Percentiles rank a stretch among this genome's conserved stretches.
These are phyloP conservation scores for Monotropa hypopitys DNA, from an alignment of 179 eudicot genomes.

Conservation along the genomic window DNA sequence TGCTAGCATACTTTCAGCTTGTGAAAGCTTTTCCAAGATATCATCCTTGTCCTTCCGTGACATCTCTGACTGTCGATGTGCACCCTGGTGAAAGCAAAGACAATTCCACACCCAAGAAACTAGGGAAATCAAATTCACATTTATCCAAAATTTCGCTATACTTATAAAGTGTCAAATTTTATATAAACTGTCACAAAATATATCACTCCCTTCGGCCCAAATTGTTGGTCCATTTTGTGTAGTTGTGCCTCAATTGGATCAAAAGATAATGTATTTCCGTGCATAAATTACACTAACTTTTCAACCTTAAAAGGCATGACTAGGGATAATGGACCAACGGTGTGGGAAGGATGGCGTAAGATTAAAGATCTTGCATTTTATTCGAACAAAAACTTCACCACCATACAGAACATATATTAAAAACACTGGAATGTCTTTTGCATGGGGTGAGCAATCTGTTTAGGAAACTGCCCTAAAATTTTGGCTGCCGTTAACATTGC, in stretches of 20 bases:
- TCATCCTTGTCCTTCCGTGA: slow-evolving; percentile 61
- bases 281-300: background rate
- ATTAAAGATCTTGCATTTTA: background rate
- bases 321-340: background rate
- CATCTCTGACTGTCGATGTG: slow-evolving; percentile 47
- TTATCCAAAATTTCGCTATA: background rate
- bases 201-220: no score
- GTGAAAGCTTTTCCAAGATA: slow-evolving; percentile 41
- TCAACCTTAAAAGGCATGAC: background rate
- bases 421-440: background rate
- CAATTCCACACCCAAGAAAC: background rate
- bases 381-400: background rate
- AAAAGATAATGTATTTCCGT: background rate
- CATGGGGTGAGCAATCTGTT: background rate
- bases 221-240: background rate
- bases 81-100: slow-evolving; percentile 42
- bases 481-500: background rate
- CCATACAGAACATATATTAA: background rate
- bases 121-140: background rate
- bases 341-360: background rate
- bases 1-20: slow-evolving; percentile 38
- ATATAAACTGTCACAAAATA: no score
- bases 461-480: background rate
- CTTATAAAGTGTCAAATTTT: background rate
- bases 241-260: background rate